Base-by-base conservation (phyloP, 345 rosid species). In the Trapa bicornis region DNA sequence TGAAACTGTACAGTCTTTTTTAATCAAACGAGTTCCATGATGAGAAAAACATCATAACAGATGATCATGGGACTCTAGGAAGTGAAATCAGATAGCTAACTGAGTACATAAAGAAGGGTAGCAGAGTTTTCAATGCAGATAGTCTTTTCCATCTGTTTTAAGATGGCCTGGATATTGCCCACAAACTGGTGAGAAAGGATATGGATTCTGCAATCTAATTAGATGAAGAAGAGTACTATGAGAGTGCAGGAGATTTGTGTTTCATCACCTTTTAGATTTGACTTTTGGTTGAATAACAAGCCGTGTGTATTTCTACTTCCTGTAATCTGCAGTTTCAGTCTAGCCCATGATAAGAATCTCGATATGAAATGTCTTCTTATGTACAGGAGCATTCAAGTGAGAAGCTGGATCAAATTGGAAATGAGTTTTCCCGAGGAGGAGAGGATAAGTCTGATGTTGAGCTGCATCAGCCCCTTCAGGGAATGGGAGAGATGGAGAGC, bases 391-490 rank as follows among this genome's bases (percentile, higher is more conserved):
- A 43, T 43, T 10, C 56, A 50, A 65, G 67, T 37, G 67, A 52
- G 73, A 68, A 42, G 37, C 16, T 57, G 42, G 79, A 77, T 3
- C 48, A 43, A 64, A 37, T 69, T 35, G 72, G 33, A 3, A 43
- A 56, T 35, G 66, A 75, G 33, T 52, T 62, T 77, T 14, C 65
- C 60, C 38, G 66, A 8, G 66, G 12, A 22, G 80, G 70, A 45
- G 22, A 68, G 37, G 68, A 72, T 45, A 65, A 76, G 50, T 41
- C 68, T 57, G 38, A 58, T 15, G 75, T 56, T 58, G 75, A 47
- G n/a, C 61, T 64, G 63, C 65, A 69, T 52, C 72, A 47, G 70
- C 82, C 81, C 68, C 65, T 67, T 67, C 76, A 78, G 77, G 73
- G 64, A 61, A 81, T 70, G 41, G 76, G 78, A 45, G 37, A 56